Base-by-base conservation (phyloP, 352 stramenopile genomes). In the Pythium chondricola region DNA sequence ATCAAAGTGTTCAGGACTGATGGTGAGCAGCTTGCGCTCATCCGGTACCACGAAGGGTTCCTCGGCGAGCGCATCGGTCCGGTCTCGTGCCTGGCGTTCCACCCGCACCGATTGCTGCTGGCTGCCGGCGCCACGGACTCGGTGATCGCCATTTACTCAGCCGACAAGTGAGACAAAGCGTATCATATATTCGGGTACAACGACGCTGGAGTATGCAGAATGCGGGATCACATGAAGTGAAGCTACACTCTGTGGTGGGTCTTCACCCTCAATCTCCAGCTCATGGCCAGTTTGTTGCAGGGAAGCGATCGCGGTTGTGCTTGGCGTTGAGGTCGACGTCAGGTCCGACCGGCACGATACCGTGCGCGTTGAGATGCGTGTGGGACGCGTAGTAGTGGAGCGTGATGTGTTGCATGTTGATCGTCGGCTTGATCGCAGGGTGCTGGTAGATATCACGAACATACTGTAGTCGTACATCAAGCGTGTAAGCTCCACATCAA, bases 381-480 rank as follows among this genome's bases (percentile, higher is more conserved):
- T 98, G 94, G 17, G 81, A 96, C 25, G 77, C 87, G 63, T 95
- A 98, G 71, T 98, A 99, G 71, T 98, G 94, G 20, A 84, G 66
- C 72, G 97, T 98, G 67, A 98, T 98, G 57, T 98, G 93, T 39
- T 97, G 69, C 83, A 98, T 98, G 63, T 97, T 85, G 31, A 98
- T 76, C 18, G 87, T 87, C 36, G 80, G 76, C 36, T 75, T 63
- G 39, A 98, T 77, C 9, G 71, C 83, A 29, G 79, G 74, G 52
- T 96, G 90, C 65, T 98, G 92, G 70, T 97, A 98, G 43, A 98
- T 87, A 38, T 91, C 76, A 24, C 74, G 71, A 38, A 80, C 70
- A 43, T 88, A 91, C 73, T 85, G 38, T 33, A 44, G n/a, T n/a
- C n/a, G n/a, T n/a, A n/a, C n/a, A n/a, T n/a, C n/a, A n/a, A n/a